A percentile compares a stretch with the other conserved stretches of the same genome.
These are phyloP conservation scores for Zoysia japonica DNA, from an alignment of 176 grass and related monocot genomes.

Conservation along the genomic window DNA sequence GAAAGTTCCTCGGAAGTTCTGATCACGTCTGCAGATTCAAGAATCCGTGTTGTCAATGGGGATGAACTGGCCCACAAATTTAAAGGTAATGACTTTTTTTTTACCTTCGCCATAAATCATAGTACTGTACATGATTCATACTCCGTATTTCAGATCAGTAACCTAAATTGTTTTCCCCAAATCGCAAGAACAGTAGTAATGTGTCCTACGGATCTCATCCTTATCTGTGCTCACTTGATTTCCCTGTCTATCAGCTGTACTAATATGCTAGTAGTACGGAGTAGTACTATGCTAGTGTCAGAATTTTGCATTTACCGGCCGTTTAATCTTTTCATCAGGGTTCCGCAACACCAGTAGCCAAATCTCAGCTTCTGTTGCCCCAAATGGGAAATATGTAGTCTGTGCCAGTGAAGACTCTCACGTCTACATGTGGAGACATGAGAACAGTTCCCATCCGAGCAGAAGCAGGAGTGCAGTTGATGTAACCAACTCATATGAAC, in stretches of 20 bases:
- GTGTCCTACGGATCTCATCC: background rate
- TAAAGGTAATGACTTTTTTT: slow-evolving; percentile 71
- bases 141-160: background rate
- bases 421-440: slow-evolving; percentile 94
- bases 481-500: slow-evolving; percentile 86
- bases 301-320: background rate
- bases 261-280: background rate
- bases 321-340: slow-evolving; percentile 51
- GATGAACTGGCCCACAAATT: slow-evolving; percentile 92
- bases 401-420: slow-evolving; percentile 94
- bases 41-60: slow-evolving; percentile 95
- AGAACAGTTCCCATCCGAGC: slow-evolving; percentile 71
- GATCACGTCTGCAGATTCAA: slow-evolving; percentile 97
- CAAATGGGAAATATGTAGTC: slow-evolving; percentile 91
- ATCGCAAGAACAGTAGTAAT: background rate
- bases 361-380: slow-evolving; percentile 83
- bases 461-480: slow-evolving; percentile 71
- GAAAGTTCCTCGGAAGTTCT: slow-evolving; percentile 90
- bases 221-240: background rate
- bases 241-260: background rate
- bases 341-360: slow-evolving; percentile 97
- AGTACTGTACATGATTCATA: background rate
- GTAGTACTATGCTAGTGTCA: background rate
- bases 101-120: background rate
- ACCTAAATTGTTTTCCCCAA: background rate